Base-by-base conservation (phyloP, 306 rosid genomes). In the Oemleria cerasiformis region DNA sequence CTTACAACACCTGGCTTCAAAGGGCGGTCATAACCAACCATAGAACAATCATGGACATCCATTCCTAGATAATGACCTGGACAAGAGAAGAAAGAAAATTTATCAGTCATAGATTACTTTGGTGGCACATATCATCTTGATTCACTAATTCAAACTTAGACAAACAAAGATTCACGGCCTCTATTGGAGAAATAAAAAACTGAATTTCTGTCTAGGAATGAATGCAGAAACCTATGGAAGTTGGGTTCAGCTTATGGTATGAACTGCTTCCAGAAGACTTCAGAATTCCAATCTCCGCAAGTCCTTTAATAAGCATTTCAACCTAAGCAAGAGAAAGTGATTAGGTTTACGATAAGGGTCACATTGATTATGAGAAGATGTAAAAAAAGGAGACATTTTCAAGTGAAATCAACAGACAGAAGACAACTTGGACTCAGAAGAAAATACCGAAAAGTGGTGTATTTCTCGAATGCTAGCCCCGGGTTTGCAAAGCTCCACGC, bases 1-100 rank as follows among this genome's bases (percentile, higher is more conserved):
- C 99, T 89, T 94, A 94, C 99, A 81, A 84, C 91, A 79, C 99
- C 96, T 57, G 99, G 94, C 91, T 88, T 84, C 86, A 94, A 82
- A 45, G 88, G 85, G 60, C 76, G 50, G 76, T 84, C 90, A 57
- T 77, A 85, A 81, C 84, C 84, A 80, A 94, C 57, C 73, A 10
- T 83, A 58, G 96, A 82, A 77, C 91, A 89, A 81, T 94, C 98
- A 75, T 94, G 99, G 60, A 94, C 86, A 64, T 91, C 97, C 97
- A 88, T 91, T 75, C 99, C 97, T 25, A 94, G 87, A 79, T 91
- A 91, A 80, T 94, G 97, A 76, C 99, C 99, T 89, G 84, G 47
- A 77, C 63, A 73, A 73, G 19, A 48, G 59, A n/a, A n/a, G 50
- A 6, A 7, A 56, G 36, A 47, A 17, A 73, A 14, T 65, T 53